Conservation (phyloP, 2,329 filamentous ascomycete species). For the Spiromastix sp. region DNA sequence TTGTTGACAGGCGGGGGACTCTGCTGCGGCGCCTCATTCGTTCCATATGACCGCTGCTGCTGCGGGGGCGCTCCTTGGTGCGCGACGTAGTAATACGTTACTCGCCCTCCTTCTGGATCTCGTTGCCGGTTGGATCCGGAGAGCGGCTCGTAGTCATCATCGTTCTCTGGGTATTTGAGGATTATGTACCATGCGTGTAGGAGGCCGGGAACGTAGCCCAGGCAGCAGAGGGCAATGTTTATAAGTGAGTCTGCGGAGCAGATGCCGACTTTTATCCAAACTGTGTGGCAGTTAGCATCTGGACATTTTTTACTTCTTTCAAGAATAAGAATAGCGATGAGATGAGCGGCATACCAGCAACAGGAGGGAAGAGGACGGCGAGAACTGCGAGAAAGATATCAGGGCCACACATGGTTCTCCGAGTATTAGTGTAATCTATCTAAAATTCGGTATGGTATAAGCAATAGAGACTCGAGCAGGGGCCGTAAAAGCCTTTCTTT, state of each 20-base stretch:
- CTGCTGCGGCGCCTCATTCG: slow-evolving; percentile 23
- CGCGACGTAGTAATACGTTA: slow-evolving; percentile 71
- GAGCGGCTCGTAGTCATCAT: slow-evolving; percentile 59
- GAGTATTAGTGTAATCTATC: no score
- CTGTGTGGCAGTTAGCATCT: slow-evolving; percentile 36
- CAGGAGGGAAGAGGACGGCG: slow-evolving; percentile 51
- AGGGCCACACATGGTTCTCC: slow-evolving; percentile 51
- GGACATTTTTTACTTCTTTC: no score
- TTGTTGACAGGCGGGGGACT: slow-evolving; percentile 18
- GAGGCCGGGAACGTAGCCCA: slow-evolving; percentile 75
- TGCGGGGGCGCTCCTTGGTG: slow-evolving; percentile 25
- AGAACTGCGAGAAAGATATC: slow-evolving; percentile 52
- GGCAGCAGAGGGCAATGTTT: slow-evolving; percentile 80
- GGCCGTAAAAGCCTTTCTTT: no score
- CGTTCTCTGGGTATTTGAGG: slow-evolving; percentile 68
- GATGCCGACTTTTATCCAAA: slow-evolving; percentile 94
- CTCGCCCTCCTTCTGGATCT: slow-evolving; percentile 34
- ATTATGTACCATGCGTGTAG: slow-evolving; percentile 99
- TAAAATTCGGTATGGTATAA: no score
- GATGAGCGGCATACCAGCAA: slow-evolving; percentile 40
- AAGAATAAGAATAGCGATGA: slow-evolving; percentile 4
- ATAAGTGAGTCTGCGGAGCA: slow-evolving; percentile 89
- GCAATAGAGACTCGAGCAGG: no score
- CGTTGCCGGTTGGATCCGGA: slow-evolving; percentile 40
- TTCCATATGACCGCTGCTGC: slow-evolving; percentile 27